These are phyloP conservation scores for Ophioceras dolichostomum DNA, from an alignment of 2,329 filamentous ascomycete genomes.

Conservation along the genomic window DNA sequence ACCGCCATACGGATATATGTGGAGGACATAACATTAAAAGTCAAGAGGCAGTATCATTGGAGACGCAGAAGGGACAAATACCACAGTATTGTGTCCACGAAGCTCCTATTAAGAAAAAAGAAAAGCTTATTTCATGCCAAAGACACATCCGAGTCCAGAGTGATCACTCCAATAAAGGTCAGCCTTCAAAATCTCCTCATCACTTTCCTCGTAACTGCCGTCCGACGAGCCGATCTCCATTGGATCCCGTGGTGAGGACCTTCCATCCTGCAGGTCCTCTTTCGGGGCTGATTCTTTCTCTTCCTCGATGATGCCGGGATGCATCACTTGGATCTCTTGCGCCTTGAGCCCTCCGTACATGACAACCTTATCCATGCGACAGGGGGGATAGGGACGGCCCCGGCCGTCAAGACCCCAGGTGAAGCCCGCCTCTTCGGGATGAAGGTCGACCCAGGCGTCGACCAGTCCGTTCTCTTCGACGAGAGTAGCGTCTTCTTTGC, in stretches of 20 bases:
- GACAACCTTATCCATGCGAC: slow-evolving; percentile 23
- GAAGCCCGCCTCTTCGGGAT: slow-evolving; percentile 16
- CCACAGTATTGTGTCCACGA: no score
- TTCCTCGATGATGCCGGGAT: slow-evolving; percentile 5
- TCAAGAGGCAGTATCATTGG: no score
- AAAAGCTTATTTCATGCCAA: no score
- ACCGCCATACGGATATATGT: no score
- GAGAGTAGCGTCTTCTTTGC: slow-evolving; percentile 18
- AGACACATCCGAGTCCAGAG: slow-evolving; percentile 6
- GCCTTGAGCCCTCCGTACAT: slow-evolving; percentile 13
- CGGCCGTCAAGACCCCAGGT: slow-evolving; percentile 24
- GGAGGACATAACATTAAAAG: no score
- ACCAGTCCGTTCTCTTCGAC: slow-evolving; percentile 17
- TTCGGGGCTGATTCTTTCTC: no score
- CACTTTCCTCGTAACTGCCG: neutral
- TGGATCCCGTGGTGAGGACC: no score
- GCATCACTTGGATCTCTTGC: slow-evolving; percentile 10
- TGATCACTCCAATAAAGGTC: slow-evolving; percentile 8
- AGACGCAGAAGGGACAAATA: no score
- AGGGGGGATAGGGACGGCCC: slow-evolving; percentile 16
- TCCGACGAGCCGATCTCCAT: no score
- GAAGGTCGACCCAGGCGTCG: slow-evolving; percentile 21
- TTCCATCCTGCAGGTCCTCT: no score
- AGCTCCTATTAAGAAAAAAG: no score
- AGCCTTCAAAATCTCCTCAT: neutral